Percentiles rank a stretch among this genome's conserved stretches.
Evolutionary conservation across 352 stramenopile species (phyloP).

Genomic region (Phytophthora pseudosyringae): DNA sequence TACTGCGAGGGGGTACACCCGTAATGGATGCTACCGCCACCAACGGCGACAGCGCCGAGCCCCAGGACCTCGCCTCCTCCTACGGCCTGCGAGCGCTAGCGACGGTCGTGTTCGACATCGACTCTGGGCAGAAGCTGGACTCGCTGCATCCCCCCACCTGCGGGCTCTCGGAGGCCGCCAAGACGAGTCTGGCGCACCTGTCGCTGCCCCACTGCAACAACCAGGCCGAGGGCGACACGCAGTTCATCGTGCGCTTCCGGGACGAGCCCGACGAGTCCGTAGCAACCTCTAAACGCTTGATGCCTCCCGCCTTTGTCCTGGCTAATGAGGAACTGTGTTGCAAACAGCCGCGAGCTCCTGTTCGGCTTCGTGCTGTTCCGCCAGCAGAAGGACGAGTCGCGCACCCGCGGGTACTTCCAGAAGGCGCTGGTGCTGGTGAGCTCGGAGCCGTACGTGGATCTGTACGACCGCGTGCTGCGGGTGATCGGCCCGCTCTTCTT

Average conservation of each 20-base stretch:
- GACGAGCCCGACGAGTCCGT: slow-evolving; percentile 45
- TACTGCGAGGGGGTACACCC: background rate
- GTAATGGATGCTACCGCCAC: slow-evolving; percentile 1
- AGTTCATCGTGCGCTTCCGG: slow-evolving; percentile 83
- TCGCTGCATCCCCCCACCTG: slow-evolving; percentile 58
- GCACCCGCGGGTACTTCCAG: slow-evolving; percentile 83
- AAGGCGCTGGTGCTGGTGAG: slow-evolving; percentile 85
- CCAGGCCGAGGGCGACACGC: slow-evolving; percentile 86
- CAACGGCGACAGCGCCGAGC: background rate
- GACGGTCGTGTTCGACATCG: slow-evolving; percentile 85
- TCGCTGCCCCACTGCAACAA: slow-evolving; percentile 89
- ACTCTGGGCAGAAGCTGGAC: slow-evolving; percentile 77
- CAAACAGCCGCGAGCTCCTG: slow-evolving; percentile 48
- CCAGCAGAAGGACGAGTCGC: slow-evolving; percentile 74
- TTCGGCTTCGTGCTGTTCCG: slow-evolving; percentile 89
- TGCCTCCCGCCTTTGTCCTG: background rate
- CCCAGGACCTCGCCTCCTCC: slow-evolving; percentile 7
- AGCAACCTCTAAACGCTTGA: background rate
- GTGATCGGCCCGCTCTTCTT: slow-evolving; percentile 85
- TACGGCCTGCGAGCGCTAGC: slow-evolving; percentile 71
- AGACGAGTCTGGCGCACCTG: slow-evolving; percentile 76
- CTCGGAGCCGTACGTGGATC: slow-evolving; percentile 71
- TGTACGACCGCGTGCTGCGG: slow-evolving; percentile 78
- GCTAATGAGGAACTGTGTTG: slow-evolving; percentile 23
- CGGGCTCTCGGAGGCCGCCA: slow-evolving; percentile 53